Evolutionary conservation across 164 flowering plant species (phyloP).

Genomic region (Berberis thunbergii): DNA sequence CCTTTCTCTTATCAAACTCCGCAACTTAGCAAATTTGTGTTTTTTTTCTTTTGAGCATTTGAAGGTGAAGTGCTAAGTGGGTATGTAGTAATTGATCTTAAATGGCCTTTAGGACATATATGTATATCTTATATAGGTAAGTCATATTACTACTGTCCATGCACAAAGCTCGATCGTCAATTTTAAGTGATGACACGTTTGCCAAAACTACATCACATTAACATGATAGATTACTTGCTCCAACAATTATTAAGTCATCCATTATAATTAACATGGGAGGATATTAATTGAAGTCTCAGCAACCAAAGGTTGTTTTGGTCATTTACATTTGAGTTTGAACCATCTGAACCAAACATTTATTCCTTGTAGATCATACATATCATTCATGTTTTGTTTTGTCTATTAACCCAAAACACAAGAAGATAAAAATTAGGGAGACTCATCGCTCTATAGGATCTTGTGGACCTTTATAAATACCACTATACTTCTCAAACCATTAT

Average conservation of each 20-base stretch:
- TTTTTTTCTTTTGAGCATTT: not conserved
- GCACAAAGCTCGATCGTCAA: slow-evolving; percentile 3
- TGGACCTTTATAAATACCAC: slow-evolving; percentile 5
- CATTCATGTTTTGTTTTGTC: slow-evolving; percentile 2
- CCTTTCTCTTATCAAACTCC: slow-evolving; percentile 23
- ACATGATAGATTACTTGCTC: too few species aligned
- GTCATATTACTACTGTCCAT: not conserved
- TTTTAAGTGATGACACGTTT: not conserved
- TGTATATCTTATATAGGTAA: not conserved
- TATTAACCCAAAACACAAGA: not conserved
- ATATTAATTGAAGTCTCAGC: not conserved
- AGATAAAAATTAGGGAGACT: not conserved
- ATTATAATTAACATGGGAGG: not conserved
- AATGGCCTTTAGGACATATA: not conserved
- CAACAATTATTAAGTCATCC: too few species aligned
- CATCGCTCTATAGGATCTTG: not conserved
- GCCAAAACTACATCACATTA: too few species aligned
- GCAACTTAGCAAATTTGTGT: slow-evolving; percentile 6
- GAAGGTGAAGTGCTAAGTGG: not conserved
- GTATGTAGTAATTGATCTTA: not conserved
- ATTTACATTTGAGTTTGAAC: slow-evolving; percentile 3
- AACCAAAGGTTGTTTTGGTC: slow-evolving; percentile 3
- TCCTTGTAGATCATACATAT: slow-evolving; percentile 1
- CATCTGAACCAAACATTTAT: slow-evolving; percentile 11
- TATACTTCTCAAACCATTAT: too few species aligned